Percentiles rank a stretch among this genome's conserved stretches.
Evolutionary conservation across 768 basidiomycete species (phyloP).

Genomic region (Coprinellus micaceus): DNA sequence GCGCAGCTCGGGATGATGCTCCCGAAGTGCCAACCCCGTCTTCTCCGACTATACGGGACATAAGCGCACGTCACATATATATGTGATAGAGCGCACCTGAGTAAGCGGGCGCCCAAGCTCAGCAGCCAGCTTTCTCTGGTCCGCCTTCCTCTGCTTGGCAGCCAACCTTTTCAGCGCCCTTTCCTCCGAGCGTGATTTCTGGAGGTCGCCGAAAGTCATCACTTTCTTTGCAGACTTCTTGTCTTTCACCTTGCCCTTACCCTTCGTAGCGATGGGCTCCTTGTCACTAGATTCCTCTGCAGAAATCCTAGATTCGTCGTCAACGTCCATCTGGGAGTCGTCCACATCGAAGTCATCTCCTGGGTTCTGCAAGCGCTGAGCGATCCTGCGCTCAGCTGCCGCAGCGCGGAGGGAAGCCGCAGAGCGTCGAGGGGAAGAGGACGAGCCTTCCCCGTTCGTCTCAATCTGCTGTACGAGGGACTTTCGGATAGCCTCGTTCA

Average conservation of each 20-base stretch:
- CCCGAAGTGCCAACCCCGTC: conserved; percentile 55
- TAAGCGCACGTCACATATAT: conserved; percentile 6
- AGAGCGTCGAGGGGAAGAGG: conserved; percentile 28
- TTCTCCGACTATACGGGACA: conserved; percentile 61
- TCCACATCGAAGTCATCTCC: conserved; percentile 3
- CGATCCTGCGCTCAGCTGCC: conserved; percentile 53
- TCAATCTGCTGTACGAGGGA: conserved; percentile 39
- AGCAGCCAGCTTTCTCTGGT: conserved; percentile 46
- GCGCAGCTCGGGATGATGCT: conserved; percentile 74
- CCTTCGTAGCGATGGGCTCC: conserved; percentile 30
- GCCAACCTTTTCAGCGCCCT: conserved; percentile 19
- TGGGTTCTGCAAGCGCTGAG: conserved; percentile 22
- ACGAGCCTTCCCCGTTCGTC: conserved; percentile 32
- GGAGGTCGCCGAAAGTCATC: conserved; percentile 34
- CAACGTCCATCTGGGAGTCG: conserved; percentile 14
- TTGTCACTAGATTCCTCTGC: conserved; percentile 25
- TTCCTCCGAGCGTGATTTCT: conserved; percentile 20
- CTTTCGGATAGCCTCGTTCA: conserved; percentile 51
- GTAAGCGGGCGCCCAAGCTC: conserved; percentile 75
- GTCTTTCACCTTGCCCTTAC: conserved; percentile 16
- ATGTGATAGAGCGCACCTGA: conserved; percentile 40
- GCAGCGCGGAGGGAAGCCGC: conserved; percentile 44
- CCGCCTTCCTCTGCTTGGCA: conserved; percentile 33
- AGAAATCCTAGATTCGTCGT: conserved; percentile 26
- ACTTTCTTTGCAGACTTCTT: conserved; percentile 17